Evolutionary conservation across 139 green algal genomes (phyloP), one percentile per base, ranked within the genome.

Genomic region (Tetratostichococcus sp.): DNA sequence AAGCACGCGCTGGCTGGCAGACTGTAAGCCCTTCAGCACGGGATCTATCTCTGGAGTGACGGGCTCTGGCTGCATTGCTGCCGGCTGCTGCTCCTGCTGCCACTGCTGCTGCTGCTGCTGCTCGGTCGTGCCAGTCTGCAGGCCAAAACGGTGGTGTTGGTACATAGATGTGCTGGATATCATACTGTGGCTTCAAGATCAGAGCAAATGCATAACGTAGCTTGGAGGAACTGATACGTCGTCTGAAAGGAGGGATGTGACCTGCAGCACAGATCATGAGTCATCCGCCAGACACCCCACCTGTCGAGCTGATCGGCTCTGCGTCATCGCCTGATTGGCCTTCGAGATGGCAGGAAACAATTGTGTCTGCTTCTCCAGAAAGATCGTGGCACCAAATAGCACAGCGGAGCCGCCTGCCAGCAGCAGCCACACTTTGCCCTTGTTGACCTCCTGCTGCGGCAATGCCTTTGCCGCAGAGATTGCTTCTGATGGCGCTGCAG

Each of bases 291-390:
- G 39, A 50, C 14, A 32, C 32, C 17, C 32, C 43, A 67, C 70
- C 65, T 71, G 23, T 35, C 66, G 65, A 34, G 22, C 30, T 21
- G 70, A 68, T 32, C 71, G 35, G 14, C 39, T 50, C 70, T 71
- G 39, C 32, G 70, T 32, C 84, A 95, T 88, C 0, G 90, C 88
- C 68, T 83, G 67, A 75, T 96, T 96, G 34, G 91, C 89, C 26
- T 84, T 81, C 14, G 72, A 70, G 67, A 96, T 95, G 30, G 91
- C 91, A 4, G 91, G 91, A 69, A 96, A 96, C 67, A 82, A 86
- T 1, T 30, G 39, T 1, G 75, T 71, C 19, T 92, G 93, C 73
- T 93, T 95, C 65, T 96, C 91, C 25, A 85, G 67, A 35, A 89
- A 33, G 21, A 95, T 39, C 25, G 89, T 90, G 5, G 57, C n/a